Base-by-base conservation (phyloP, 1,284 basidiomycete species). In the Trichosporon coremiiforme region DNA sequence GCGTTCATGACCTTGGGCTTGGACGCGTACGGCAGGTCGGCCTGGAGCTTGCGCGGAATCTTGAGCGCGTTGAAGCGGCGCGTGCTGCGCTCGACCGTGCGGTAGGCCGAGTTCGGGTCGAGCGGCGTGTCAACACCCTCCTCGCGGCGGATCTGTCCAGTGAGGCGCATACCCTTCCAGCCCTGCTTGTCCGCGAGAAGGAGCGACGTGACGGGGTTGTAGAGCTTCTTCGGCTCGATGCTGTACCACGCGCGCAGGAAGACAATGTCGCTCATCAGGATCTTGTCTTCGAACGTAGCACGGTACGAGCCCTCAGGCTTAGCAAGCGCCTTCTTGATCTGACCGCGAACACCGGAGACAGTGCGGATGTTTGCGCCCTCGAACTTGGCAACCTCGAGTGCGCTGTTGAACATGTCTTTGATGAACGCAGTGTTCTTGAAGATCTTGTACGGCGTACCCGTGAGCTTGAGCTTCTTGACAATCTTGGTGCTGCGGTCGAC, bases 391-490 rank as follows among this genome's bases (percentile, higher is more conserved):
- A 99, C 95, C 83, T 99, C 96, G 36, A 99, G 87, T 12, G 93
- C 90, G 65, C 89, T 90, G 71, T 85, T 90, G 85, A 99, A 99
- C 96, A 99, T 99, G 80, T 98, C 94, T 85, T 92, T 95, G 77
- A 99, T 87, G 81, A 99, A 99, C 0, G 95, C 97, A 15, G 97
- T 99, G 84, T 99, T 99, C 86, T 98, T 99, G 88, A 92, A 99
- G 70, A 99, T 92, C 87, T 98, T 98, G 85, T 90, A 93, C 31
- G 97, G 96, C 33, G 90, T 87, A 62, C 97, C 96, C 0, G 95
- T 99, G 69, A 99, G 85, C 85, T 99, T 99, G 76, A 99, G 85
- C 85, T 99, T 99, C 87, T 99, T 99, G 75, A 99, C 95, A 74
- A 99, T 98, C 85, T 92, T 93, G 69, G 91, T 90, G 20, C 92